phyloP scores from a whole-genome alignment of 495 filamentous ascomycete genomes.

The Choiromyces venosus region DNA sequence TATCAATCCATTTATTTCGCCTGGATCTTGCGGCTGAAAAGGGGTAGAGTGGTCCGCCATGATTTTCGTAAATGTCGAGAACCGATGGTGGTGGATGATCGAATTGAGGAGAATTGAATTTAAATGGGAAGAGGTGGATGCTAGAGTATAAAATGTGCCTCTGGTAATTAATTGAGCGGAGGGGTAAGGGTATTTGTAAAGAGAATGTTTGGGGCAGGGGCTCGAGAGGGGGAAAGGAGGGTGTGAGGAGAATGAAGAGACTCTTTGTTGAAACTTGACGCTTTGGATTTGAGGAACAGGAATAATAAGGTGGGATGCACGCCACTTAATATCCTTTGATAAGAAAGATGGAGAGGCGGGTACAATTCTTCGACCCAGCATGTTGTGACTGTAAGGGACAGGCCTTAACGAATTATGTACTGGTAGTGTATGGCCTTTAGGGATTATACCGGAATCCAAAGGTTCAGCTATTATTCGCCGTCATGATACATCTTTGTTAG shows the following conservation, averaged over 20 bases:
- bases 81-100: background rate
- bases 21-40: constrained; percentile 48
- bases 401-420: background rate
- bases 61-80: background rate
- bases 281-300: background rate
- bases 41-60: constrained; percentile 15
- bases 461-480: too few relatives aligned
- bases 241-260: background rate
- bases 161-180: background rate
- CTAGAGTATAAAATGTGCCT: background rate
- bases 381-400: background rate
- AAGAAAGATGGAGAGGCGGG: background rate
- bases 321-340: background rate
- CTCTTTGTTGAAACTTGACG: background rate
- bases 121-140: background rate
- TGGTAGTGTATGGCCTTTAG: background rate
- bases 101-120: background rate
- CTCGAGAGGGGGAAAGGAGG: background rate
- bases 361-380: background rate
- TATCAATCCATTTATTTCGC: constrained; percentile 51
- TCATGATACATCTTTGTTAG: background rate
- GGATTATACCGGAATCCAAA: background rate
- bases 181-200: background rate
- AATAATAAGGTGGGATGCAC: background rate
- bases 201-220: background rate